phyloP scores from a whole-genome alignment of 2,329 filamentous ascomycete genomes.

The Atkinsonella texensis region DNA sequence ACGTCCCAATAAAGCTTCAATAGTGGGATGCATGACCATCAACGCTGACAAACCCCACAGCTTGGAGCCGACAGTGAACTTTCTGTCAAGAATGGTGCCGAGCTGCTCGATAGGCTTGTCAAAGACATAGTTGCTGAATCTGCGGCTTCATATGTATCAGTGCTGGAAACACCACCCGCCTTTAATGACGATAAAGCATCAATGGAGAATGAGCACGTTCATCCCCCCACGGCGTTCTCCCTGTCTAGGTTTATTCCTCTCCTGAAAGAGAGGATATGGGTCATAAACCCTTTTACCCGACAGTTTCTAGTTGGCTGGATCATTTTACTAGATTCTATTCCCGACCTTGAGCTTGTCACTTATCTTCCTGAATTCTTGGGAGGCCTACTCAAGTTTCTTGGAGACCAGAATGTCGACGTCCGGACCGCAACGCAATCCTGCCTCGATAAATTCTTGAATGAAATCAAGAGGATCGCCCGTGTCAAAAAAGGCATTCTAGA shows the following conservation, averaged over 20 bases:
- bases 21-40: neutral
- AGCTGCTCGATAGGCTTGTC: conserved; percentile 84
- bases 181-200: conserved; percentile 33
- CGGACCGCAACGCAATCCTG: conserved; percentile 83
- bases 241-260: conserved; percentile 83
- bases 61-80: conserved; percentile 91
- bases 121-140: conserved; percentile 96
- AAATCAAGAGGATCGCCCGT: conserved; percentile 88
- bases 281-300: conserved; percentile 86
- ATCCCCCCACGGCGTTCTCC: conserved; percentile 78
- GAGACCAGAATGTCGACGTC: conserved; percentile 86
- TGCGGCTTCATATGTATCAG: conserved; percentile 85
- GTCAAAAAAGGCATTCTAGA: conserved; percentile 89
- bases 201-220: conserved; percentile 31
- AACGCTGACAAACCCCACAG: conserved; percentile 30
- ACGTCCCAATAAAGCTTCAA: conserved; percentile 1
- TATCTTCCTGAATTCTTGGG: conserved; percentile 86
- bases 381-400: conserved; percentile 82
- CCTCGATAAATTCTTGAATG: conserved; percentile 77
- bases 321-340: conserved; percentile 86
- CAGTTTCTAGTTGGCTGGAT: conserved; percentile 97
- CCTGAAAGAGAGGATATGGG: conserved; percentile 85
- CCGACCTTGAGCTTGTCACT: conserved; percentile 86
- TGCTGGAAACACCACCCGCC: conserved; percentile 52
- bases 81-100: conserved; percentile 95